phyloP scores from a whole-genome alignment of 1,139 yeast genomes.

The Spathaspora sp. region DNA sequence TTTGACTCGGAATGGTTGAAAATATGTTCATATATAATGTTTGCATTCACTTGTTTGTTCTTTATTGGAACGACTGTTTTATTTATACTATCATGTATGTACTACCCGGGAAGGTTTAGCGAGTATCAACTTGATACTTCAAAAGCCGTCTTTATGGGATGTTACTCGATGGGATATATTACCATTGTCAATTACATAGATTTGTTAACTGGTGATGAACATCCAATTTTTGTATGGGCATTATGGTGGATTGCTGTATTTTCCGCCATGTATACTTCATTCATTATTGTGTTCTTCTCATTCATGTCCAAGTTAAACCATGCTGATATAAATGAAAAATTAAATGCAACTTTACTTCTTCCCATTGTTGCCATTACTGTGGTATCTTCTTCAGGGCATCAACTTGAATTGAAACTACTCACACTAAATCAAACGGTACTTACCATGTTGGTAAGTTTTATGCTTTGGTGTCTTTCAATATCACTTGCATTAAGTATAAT shows the following conservation, averaged over 20 bases:
- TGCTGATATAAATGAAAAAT: conserved; percentile 19
- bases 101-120: conserved; percentile 33
- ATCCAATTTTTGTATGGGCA: conserved; percentile 15
- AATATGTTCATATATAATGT: conserved; percentile 55
- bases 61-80: conserved; percentile 35
- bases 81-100: conserved; percentile 24
- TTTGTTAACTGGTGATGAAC: conserved; percentile 29
- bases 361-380: conserved; percentile 81
- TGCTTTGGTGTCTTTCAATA: conserved; percentile 71
- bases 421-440: conserved; percentile 40
- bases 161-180: conserved; percentile 74
- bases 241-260: conserved; percentile 35
- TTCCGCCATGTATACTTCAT: conserved; percentile 55
- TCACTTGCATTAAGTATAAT: conserved; percentile 57
- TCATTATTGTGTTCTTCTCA: conserved; percentile 50
- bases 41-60: conserved; percentile 50
- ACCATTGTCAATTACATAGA: conserved; percentile 60
- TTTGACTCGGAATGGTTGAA: conserved; percentile 61
- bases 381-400: conserved; percentile 63
- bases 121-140: conserved; percentile 44
- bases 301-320: conserved; percentile 30
- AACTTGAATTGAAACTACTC: conserved; percentile 48
- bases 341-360: conserved; percentile 50
- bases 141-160: conserved; percentile 66
- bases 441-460: conserved; percentile 52